Evolutionary conservation across 441 rosid species (phyloP).

Genomic region (Francoa sonchifolia): DNA sequence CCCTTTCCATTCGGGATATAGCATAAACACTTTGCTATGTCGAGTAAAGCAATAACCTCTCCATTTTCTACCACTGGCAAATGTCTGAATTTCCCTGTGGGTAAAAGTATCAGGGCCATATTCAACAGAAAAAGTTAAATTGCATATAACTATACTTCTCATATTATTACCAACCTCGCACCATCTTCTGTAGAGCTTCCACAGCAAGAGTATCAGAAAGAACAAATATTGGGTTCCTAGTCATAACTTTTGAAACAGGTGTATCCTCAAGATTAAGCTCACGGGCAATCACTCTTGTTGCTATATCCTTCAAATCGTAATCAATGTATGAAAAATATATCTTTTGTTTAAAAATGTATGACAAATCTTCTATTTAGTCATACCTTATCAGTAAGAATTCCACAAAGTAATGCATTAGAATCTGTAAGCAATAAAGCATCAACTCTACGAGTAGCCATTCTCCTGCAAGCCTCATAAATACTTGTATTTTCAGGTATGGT

Average conservation of each 20-base stretch:
- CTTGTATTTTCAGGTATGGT: conserved; percentile 80
- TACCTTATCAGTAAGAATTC: conserved; percentile 96
- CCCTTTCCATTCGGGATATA: conserved; percentile 97
- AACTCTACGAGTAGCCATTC: conserved; percentile 90
- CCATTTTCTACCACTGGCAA: conserved; percentile 98
- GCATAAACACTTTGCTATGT: conserved; percentile 96
- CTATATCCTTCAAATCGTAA: conserved; percentile 77
- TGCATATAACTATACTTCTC: too few species aligned
- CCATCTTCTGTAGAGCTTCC: conserved; percentile 98
- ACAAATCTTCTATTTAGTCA: too few species aligned
- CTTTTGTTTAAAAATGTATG: too few species aligned
- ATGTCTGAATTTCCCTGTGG: conserved; percentile 90
- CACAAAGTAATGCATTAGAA: conserved; percentile 84
- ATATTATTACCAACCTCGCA: conserved; percentile 47
- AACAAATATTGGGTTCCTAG: conserved; percentile 83
- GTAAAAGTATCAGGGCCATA: conserved; percentile 8
- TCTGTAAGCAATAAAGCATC: conserved; percentile 95
- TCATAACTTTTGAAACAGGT: conserved; percentile 87
- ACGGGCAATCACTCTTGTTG: conserved; percentile 68
- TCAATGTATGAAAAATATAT: too few species aligned
- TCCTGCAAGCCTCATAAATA: conserved; percentile 72
- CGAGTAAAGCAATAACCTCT: conserved; percentile 89
- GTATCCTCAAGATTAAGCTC: conserved; percentile 74
- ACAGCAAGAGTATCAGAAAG: conserved; percentile 92
- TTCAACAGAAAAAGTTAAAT: conserved; percentile 5